phyloP scores from a whole-genome alignment of 1,284 basidiomycete species.

The Melampsora americana region DNA sequence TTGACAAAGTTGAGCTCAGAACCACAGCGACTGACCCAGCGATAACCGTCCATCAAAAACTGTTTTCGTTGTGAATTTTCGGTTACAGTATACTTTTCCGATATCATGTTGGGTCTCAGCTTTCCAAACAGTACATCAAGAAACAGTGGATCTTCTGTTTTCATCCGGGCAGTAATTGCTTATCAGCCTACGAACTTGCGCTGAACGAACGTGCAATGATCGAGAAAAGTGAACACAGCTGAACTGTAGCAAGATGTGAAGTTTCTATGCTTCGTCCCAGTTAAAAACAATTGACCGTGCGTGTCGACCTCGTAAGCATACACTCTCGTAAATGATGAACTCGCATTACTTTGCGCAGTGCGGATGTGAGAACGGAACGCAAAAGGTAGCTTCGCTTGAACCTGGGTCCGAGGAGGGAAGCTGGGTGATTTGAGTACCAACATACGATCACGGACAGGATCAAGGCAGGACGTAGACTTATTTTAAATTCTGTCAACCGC shows the following conservation, averaged over 20 bases:
- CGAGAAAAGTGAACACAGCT: slow-evolving; percentile 31
- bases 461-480: no score
- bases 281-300: slow-evolving; percentile 54
- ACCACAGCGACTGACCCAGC: slow-evolving; percentile 52
- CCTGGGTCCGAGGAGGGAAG: no score
- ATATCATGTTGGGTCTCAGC: slow-evolving; percentile 8
- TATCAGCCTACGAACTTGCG: slow-evolving; percentile 8
- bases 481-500: no score
- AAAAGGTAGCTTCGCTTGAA: not conserved
- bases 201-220: not conserved
- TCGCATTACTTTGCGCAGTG: not conserved
- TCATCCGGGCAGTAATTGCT: slow-evolving; percentile 42
- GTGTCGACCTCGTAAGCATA: slow-evolving; percentile 53
- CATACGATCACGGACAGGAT: no score
- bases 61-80: slow-evolving; percentile 27
- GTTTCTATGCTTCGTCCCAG: slow-evolving; percentile 52
- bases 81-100: slow-evolving; percentile 26
- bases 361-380: not conserved
- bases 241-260: slow-evolving; percentile 52
- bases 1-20: slow-evolving; percentile 52
- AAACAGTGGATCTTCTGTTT: slow-evolving; percentile 5
- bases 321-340: slow-evolving; percentile 43
- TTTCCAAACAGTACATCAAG: slow-evolving; percentile 14
- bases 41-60: slow-evolving; percentile 48
- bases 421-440: no score